Percentiles rank a stretch among this genome's conserved stretches.
These are phyloP conservation scores for Sarocladium kiliense DNA, from an alignment of 2,329 filamentous ascomycete genomes.

Conservation along the genomic window DNA sequence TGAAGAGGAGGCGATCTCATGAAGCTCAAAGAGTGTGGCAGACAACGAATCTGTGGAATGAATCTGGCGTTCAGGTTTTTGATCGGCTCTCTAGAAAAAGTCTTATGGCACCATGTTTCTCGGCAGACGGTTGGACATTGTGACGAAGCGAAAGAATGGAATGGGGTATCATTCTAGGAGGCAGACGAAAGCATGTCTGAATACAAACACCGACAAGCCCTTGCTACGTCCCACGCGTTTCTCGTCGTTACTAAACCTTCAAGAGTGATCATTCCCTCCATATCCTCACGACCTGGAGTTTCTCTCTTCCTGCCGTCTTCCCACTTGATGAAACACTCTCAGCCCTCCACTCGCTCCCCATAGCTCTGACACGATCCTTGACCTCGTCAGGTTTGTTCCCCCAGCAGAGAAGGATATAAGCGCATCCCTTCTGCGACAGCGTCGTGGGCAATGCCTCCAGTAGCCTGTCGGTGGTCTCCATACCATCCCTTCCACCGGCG, in stretches of 20 bases:
- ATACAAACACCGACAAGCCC: neutral
- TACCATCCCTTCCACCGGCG: conserved; percentile 82
- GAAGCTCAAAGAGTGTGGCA: neutral
- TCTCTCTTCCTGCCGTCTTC: conserved; percentile 90
- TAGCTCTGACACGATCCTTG: conserved; percentile 51
- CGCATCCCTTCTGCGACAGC: conserved; percentile 65
- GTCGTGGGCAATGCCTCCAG: conserved; percentile 62
- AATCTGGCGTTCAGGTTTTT: conserved; percentile 30
- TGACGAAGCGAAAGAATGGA: neutral
- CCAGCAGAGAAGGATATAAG: conserved; percentile 84
- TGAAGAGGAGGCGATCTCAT: neutral
- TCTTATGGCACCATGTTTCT: conserved; percentile 3
- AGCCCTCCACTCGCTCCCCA: conserved; percentile 59
- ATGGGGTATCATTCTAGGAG: neutral
- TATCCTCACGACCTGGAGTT: conserved; percentile 80
- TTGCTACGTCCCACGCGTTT: neutral
- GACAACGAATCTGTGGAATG: conserved; percentile 3
- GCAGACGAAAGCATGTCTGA: neutral
- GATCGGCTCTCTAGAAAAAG: conserved; percentile 7
- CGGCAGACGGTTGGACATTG: neutral
- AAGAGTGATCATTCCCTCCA: conserved; percentile 49
- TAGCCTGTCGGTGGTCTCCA: conserved; percentile 85
- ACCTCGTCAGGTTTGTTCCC: conserved; percentile 82
- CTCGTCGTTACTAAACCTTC: neutral
- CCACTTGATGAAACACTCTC: conserved; percentile 79